Evolutionary conservation across 352 stramenopile genomes (phyloP), one percentile per base, ranked within the genome.

Genomic region (Plasmopara viticola): DNA sequence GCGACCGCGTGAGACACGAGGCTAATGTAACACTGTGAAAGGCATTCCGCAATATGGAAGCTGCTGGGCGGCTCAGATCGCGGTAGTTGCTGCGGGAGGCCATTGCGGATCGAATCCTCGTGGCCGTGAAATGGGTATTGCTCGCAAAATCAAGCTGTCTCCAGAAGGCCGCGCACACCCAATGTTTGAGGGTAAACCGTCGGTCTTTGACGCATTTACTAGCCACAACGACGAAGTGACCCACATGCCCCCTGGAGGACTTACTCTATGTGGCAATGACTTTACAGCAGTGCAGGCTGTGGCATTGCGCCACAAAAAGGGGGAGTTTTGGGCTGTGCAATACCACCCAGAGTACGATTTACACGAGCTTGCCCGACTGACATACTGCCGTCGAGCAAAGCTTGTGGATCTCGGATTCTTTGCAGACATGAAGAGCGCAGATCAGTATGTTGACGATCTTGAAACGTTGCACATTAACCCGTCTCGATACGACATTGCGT

Each of bases 341-440:
- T 92, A 92, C 51, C 82, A 92, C 47, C 78, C 78, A 4, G 81
- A 92, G 64, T 92, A 92, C 64, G 75, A 92, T 50, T 56, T 92
- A 25, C 78, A 89, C 52, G 81, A 92, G 56, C 72, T 92, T 20
- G 81, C 78, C 25, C 73, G 78, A 1, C 60, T 92, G 41, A 87
- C 70, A 38, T 78, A 88, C 66, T 87, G 77, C 45, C 77, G 77
- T 28, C 70, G 78, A 44, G 66, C 70, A 38, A 84, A 84, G 38
- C 66, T 87, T n/a, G 68, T 86, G 15, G 58, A 73, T 13, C 51
- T 87, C 51, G 82, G 78, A 48, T 88, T 90, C 58, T 92, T 92
- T 65, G 28, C 54, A 17, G 66, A 85, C 62, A 77, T 86, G 59
- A 77, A 83, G 53, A 79, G 68, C 41, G 78, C 74, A 2, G 74